Evolutionary conservation across 2,329 filamentous ascomycete genomes (phyloP), one percentile per base, ranked within the genome.

Genomic region (Arthroderma uncinatum): DNA sequence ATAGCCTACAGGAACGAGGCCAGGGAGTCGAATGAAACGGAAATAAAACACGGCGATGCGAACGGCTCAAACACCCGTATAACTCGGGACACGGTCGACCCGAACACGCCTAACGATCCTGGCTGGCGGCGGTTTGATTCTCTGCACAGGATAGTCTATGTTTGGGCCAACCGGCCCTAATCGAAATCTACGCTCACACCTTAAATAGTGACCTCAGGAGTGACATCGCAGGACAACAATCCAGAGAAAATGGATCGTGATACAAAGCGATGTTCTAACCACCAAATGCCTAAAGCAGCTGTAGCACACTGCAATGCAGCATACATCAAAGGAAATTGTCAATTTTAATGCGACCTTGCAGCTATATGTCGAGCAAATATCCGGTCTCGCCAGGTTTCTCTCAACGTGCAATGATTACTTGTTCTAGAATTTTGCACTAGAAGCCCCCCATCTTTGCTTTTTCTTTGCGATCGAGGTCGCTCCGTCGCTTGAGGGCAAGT

Each of bases 111-210:
- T 50, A 16, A 30, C 25, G 33, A 16, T 25, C 47, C 47, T 50
- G 47, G 34, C 34, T 4, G 34, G 47, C 47, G n/a, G 23, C 47
- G 14, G 47, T 50, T 50, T 19, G 12, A 50, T 50, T 19, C 47
- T 50, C 47, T 50, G 47, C 47, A 50, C 47, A 16, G 19, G 47
- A 50, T 50, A 50, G 47, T 50, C 47, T 50, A 50, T 50, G 47
- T 50, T 50, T 50, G 47, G 47, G 25, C 47, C 47, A 50, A 34
- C 47, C 47, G 33, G 47, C 47, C 47, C 47, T 16, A 50, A 50
- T 50, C 47, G n/a, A 33, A 50, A 50, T 50, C 12, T 30, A 50
- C 25, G 12, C 28, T 33, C 28, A 50, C 47, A 50, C 47, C 47
- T 50, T 50, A 50, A 50, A 50, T 50, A 23, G 23, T 50, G 47